Base-by-base conservation (phyloP, 768 basidiomycete genomes). In the Psilocybe cyanescens region DNA sequence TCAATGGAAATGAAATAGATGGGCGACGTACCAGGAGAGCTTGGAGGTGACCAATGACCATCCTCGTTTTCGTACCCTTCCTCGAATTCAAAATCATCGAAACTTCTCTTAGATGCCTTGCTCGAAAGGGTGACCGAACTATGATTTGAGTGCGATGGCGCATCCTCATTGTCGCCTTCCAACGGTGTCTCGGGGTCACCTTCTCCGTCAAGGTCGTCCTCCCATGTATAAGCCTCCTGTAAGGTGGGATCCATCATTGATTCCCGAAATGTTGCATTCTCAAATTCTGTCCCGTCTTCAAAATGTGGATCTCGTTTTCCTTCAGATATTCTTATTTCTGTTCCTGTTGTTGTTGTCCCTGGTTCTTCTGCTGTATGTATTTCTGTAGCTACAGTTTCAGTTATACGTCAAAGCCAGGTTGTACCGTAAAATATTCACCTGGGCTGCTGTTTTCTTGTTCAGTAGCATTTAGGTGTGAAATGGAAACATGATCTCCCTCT, bases 101-200 rank as follows among this genome's bases (percentile, higher is more conserved):
- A 78, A 58, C 83, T 83, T 44, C 86, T 81, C 72, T 89, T 89
- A 12, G 86, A 86, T 44, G 83, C 76, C 67, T 76, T 84, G 68
- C 85, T 87, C 11, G 85, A 86, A 53, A 87, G 73, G 1, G 86
- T 86, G 51, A 79, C 74, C 16, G 83, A 86, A 49, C 82, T 88
- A 58, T 83, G 74, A 59, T 81, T 81, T 14, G 83, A 85, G 7
- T 71, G 73, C 12, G 79, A 76, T 30, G 79, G 76, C 49, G 81
- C 79, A 54, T 76, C 76, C 16, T 79, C 78, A 49, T 73, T 69
- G 24, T 74, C 72, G 54, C 76, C 75, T 58, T 79, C 78, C 79
- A 78, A 78, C 12, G 71, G 65, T 66, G 63, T 57, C 17, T 59
- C 61, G 37, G 57, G 44, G 2, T 68, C 66, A 28, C 51, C 57